These are phyloP conservation scores for Aspergillus pseudoglaucus DNA, from an alignment of 2,329 filamentous ascomycete species.

Conservation along the genomic window DNA sequence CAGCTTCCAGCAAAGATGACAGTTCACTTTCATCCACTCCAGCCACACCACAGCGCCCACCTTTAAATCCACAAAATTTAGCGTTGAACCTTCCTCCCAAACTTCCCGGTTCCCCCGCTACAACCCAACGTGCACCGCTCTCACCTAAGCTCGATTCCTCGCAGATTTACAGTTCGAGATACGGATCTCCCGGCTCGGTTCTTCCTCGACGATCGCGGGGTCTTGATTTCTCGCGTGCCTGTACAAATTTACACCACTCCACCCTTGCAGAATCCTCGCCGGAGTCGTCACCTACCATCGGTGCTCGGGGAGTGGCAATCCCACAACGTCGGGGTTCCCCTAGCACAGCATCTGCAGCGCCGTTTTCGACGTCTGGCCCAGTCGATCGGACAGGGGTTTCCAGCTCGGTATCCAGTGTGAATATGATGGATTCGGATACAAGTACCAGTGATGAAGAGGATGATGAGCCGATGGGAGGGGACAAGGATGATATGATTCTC, in stretches of 20 bases:
- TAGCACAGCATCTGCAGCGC: slow-evolving; percentile 50
- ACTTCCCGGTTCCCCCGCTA: slow-evolving; percentile 43
- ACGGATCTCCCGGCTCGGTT: slow-evolving; percentile 80
- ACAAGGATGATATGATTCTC: slow-evolving; percentile 68
- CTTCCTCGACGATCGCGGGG: slow-evolving; percentile 83
- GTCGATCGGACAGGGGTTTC: slow-evolving; percentile 67
- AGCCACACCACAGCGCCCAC: slow-evolving; percentile 66
- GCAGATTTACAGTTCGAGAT: slow-evolving; percentile 79
- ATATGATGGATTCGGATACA: slow-evolving; percentile 71
- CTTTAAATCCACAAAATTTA: slow-evolving; percentile 57
- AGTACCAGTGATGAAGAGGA: slow-evolving; percentile 65
- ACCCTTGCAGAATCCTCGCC: slow-evolving; percentile 86
- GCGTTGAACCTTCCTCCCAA: slow-evolving; percentile 62
- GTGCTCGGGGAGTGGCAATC: slow-evolving; percentile 59
- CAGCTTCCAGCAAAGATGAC: slow-evolving; percentile 60
- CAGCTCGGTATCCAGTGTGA: slow-evolving; percentile 73
- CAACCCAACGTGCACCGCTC: slow-evolving; percentile 58
- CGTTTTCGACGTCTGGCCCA: slow-evolving; percentile 65
- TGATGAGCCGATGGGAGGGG: slow-evolving; percentile 56
- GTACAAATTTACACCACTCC: slow-evolving; percentile 91
- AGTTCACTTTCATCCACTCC: slow-evolving; percentile 50
- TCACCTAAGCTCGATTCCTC: slow-evolving; percentile 82
- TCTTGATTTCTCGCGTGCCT: slow-evolving; percentile 86
- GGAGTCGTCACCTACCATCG: slow-evolving; percentile 81
- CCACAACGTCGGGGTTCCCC: slow-evolving; percentile 55